phyloP scores from a whole-genome alignment of 2,329 filamentous ascomycete genomes.

The Penicillium sp. region DNA sequence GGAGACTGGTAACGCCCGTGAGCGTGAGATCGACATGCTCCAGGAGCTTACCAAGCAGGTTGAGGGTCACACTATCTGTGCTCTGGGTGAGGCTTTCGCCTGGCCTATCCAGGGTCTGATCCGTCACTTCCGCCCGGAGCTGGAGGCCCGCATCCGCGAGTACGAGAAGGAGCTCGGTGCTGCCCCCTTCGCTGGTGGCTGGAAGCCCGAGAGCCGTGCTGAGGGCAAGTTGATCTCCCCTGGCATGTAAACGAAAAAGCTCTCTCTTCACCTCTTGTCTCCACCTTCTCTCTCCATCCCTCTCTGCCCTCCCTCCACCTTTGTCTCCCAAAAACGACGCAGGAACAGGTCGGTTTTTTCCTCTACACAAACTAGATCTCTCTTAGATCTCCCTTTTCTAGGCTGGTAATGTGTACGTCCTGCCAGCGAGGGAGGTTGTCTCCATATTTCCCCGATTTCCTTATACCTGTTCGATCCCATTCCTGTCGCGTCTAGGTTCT shows the following conservation, averaged over 20 bases:
- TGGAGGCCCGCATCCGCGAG: conserved; percentile 85
- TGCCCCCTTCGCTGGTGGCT: conserved; percentile 79
- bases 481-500: conserved; percentile 28
- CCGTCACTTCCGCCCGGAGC: conserved; percentile 93
- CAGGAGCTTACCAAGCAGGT: conserved; percentile 99
- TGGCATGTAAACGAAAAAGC: conserved; percentile 67
- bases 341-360: conserved; percentile 16
- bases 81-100: conserved; percentile 94
- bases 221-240: conserved; percentile 85
- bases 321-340: conserved; percentile 18
- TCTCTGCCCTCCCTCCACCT: conserved; percentile 4
- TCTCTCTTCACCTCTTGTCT: conserved; percentile 30
- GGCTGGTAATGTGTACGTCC: conserved; percentile 17
- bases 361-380: conserved; percentile 19
- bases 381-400: conserved; percentile 10
- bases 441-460: conserved; percentile 21
- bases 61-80: conserved; percentile 98
- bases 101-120: conserved; percentile 99
- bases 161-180: conserved; percentile 74
- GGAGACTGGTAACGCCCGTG: conserved; percentile 82
- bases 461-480: conserved; percentile 23
- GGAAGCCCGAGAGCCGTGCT: conserved; percentile 71
- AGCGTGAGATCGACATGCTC: conserved; percentile 97
- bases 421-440: conserved; percentile 18
- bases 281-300: neutral